Evolutionary conservation across 805 yeast species (phyloP), one percentile per base, ranked within the genome.

Genomic region (Lipomyces yamadae): DNA sequence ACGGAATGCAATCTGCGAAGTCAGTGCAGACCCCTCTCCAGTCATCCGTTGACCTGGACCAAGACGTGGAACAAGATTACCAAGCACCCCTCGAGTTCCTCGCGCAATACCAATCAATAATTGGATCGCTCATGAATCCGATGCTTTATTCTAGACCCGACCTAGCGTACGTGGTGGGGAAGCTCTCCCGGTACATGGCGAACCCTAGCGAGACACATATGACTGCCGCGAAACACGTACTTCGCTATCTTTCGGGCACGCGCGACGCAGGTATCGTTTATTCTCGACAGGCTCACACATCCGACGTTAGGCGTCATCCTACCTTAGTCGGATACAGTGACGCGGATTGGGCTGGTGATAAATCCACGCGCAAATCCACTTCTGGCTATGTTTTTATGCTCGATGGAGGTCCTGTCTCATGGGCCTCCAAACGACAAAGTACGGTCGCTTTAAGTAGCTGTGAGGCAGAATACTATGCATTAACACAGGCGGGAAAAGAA

Each of bases 171-270:
- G 4, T 30, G 5, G 54, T 50, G 29, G 54, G 54, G 2, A 50
- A 50, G 32, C 32, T 50, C 2, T 50, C 54, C 1, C 6, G 54
- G 0, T 50, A 50, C 54, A 50, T 50, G 54, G 54, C 54, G 5
- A 50, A 50, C 32, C 54, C 54, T 29, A 50, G 32, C 10, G 54
- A 50, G 3, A 1, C 10, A 18, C 54, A 50, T 50, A 50, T 50
- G 72, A 88, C 88, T 73, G 91, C 87, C 42, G 86, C 60, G n/a
- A 37, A n/a, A 3, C 90, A 2, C 80, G 87, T 67, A 90, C 75
- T 13, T 75, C 85, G 53, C 66, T 80, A 32, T 82, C 81, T 72
- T 78, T 88, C 10, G 15, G 52, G 60, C 37, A 35, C 60, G 85
- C 89, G 1, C 85, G 90, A 30, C 90, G 86, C 75, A 78, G 93